Evolutionary conservation across 1,284 basidiomycete species (phyloP), one percentile per base, ranked within the genome.

Genomic region (Apiotrichum brassicae): DNA sequence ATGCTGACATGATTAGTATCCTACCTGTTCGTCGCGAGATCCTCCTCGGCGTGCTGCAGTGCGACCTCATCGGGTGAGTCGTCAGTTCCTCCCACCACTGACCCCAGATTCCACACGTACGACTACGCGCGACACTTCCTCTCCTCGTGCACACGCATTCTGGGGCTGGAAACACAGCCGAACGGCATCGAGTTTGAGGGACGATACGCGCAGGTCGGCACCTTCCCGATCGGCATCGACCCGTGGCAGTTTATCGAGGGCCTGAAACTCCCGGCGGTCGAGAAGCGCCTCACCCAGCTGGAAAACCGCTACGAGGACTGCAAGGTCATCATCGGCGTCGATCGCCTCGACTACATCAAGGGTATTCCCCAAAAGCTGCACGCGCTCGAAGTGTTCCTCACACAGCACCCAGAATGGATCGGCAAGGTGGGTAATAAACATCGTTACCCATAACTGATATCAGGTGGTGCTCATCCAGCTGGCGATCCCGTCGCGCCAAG

Each of bases 51-150:
- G 83, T 97, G 34, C 78, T 98, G 14, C 91, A 94, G 71, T 97
- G 90, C 66, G 95, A 99, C 69, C 80, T 98, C 56, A 90, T 97
- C 61, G 92, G 92, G 43, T 70, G 44, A 45, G 70, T 63, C 20
- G 5, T 4, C 42, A 14, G 14, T 25, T 8, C 6, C 11, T 14
- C 7, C 18, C 22, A n/a, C 3, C 11, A 14, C 20, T 38, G 22
- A 30, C 40, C 33, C 40, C 49, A 72, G 76, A 12, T 99, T 98
- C 81, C 94, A 99, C 77, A 99, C 95, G 2, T 99, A 97, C 73
- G 95, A 98, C 75, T 99, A 99, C 67, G 94, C 94, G 1, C 90
- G 95, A 23, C 94, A 99, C 74, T 99, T 99, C 81, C 79, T 99
- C 35, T 97, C 93, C 2, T 94, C 92, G 30, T 97, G 94, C 74